Conservation (phyloP, 2,329 filamentous ascomycete genomes). For the Pseudopithomyces chartarum region DNA sequence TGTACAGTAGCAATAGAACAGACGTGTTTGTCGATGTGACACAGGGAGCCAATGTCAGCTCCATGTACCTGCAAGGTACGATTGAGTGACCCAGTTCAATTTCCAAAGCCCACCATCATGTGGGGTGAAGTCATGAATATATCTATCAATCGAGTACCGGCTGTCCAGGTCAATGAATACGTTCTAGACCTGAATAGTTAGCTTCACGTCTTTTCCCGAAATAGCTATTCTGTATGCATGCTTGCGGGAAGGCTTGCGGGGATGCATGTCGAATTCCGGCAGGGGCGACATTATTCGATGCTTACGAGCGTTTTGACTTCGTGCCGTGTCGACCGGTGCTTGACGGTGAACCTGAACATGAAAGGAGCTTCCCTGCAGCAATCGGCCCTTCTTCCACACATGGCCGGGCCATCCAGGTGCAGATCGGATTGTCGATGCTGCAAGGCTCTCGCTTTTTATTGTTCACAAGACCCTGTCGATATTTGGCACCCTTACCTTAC, state of each 20-base stretch:
- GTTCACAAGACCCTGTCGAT: too few species aligned
- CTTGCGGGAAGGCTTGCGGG: not conserved
- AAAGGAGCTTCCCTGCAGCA: not conserved
- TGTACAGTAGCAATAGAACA: too few species aligned
- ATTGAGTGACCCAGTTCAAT: too few species aligned
- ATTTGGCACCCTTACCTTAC: too few species aligned
- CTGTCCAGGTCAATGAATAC: too few species aligned
- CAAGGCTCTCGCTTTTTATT: not conserved
- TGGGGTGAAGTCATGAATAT: too few species aligned
- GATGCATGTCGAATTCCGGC: not conserved
- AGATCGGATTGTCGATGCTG: not conserved
- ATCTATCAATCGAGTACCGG: too few species aligned
- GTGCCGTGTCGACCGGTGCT: not conserved
- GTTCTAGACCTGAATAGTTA: not conserved
- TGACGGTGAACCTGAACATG: not conserved
- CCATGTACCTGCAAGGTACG: too few species aligned
- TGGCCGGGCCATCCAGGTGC: not conserved
- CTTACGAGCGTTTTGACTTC: not conserved
- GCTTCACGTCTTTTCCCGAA: not conserved
- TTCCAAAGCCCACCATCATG: too few species aligned
- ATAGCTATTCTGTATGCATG: not conserved
- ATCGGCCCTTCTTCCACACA: not conserved
- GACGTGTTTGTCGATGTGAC: too few species aligned
- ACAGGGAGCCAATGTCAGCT: too few species aligned
- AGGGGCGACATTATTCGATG: not conserved